These are phyloP conservation scores for Nicotiana noctiflora DNA, from an alignment of 257 asterid species.

Conservation along the genomic window DNA sequence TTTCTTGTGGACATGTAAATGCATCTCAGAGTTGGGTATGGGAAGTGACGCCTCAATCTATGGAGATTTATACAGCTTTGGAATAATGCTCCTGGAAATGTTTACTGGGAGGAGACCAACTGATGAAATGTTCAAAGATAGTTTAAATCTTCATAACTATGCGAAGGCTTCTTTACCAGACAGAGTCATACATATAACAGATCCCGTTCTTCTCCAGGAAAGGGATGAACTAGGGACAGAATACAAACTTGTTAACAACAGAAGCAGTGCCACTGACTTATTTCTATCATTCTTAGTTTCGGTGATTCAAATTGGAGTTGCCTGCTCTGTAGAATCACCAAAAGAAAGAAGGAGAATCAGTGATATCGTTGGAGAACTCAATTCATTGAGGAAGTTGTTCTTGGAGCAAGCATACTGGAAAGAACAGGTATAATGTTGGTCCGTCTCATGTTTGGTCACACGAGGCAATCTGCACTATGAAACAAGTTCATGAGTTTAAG, in stretches of 20 bases:
- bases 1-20: neutral
- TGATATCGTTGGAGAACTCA: neutral
- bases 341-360: neutral
- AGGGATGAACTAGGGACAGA: neutral
- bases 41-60: conserved; percentile 14
- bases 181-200: conserved; percentile 1
- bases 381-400: neutral
- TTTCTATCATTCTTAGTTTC: neutral
- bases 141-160: conserved; percentile 13
- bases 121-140: conserved; percentile 18
- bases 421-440: too few relatives aligned
- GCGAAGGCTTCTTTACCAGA: conserved; percentile 8
- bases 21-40: conserved; percentile 16
- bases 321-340: neutral
- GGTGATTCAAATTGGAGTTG: neutral
- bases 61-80: conserved; percentile 18
- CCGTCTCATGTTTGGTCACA: too few relatives aligned
- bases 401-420: too few relatives aligned
- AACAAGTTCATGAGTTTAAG: too few relatives aligned
- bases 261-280: neutral
- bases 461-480: too few relatives aligned
- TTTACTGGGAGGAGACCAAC: conserved; percentile 20
- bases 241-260: neutral
- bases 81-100: conserved; percentile 11
- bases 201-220: conserved; percentile 8